These are phyloP conservation scores for Sporothrix phasma DNA, from an alignment of 2,329 filamentous ascomycete species.

Conservation along the genomic window DNA sequence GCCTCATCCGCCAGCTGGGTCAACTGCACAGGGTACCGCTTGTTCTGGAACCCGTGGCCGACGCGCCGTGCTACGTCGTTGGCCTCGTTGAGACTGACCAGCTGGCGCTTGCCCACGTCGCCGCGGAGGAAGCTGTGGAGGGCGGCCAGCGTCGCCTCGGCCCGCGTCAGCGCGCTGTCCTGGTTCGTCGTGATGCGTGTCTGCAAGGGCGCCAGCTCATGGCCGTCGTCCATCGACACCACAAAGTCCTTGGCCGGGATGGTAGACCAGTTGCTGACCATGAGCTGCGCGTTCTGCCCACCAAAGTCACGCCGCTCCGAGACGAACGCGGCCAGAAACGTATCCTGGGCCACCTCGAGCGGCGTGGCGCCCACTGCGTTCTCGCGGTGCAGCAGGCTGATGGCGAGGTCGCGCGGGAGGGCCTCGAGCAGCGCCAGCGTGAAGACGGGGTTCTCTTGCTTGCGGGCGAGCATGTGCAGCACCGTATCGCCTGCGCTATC, in stretches of 20 bases:
- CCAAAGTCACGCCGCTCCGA: conserved; percentile 16
- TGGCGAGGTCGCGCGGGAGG: conserved; percentile 35
- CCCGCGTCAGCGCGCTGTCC: neutral
- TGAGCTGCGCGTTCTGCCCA: too few species aligned
- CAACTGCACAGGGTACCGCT: conserved; percentile 10
- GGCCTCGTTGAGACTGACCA: conserved; percentile 46
- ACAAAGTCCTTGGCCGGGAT: neutral
- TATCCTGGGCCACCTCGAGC: conserved; percentile 54
- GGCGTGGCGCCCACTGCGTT: conserved; percentile 70
- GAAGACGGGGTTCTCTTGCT: conserved; percentile 28
- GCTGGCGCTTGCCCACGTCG: conserved; percentile 30
- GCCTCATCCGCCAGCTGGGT: neutral
- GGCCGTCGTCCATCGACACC: neutral
- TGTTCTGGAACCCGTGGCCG: conserved; percentile 15
- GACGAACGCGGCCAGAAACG: conserved; percentile 34
- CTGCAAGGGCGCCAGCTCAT: neutral
- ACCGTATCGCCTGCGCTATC: conserved; percentile 57
- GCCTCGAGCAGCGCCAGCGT: conserved; percentile 40
- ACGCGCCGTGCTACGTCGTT: conserved; percentile 31
- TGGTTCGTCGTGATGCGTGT: neutral
- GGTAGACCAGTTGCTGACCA: neutral
- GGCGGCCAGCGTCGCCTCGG: neutral
- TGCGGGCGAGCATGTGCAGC: conserved; percentile 45
- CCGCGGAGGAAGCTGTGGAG: conserved; percentile 1
- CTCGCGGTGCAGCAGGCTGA: conserved; percentile 52